Base-by-base conservation (phyloP, 2,329 filamentous ascomycete genomes). In the Pseudocercospora fuligena region DNA sequence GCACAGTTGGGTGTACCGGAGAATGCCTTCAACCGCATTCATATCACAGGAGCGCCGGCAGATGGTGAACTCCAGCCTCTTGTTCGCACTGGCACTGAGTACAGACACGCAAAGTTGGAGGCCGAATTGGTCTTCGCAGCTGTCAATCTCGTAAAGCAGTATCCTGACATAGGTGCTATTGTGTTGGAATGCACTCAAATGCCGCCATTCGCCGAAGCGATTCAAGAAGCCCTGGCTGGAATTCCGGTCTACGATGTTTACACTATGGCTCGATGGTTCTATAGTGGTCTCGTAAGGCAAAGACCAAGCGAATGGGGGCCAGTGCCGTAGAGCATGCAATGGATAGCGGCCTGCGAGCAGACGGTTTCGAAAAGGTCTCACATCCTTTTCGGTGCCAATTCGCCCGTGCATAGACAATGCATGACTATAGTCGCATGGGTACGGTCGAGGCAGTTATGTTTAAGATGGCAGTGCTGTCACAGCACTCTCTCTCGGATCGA, bases 161-260 rank as follows among this genome's bases (percentile, higher is more conserved):
- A 54, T 25, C 46, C 66, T 14, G 60, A 77, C 16, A 69, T 77
- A 21, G 70, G 63, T 12, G 76, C 73, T 7, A 49, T 76, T 54
- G 73, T 71, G 33, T 65, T 80, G 27, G 79, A 80, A 65, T 81
- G 79, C 65, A 80, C 75, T 2, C 76, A 80, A 33, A 79, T 81
- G 77, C 73, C 79, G 0, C 76, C 78, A 0, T 80, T 77, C 62
- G 75, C 73, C 0, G 73, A 76, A 53, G 70, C 73, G 0, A 77
- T 80, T 25, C 75, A 77, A n/a, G n/a, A 57, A 12, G 73, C 73
- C 7, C 70, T 76, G 2, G 69, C 71, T 0, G 51, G 79, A 9
- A 16, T 59, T 9, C 54, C 56, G 9, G 62, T 64, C 25, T 64
- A 64, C 59, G 79, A 81, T 67, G 75, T 80, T 3, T 78, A 74